Evolutionary conservation across 2,329 filamentous ascomycete genomes (phyloP), one percentile per base, ranked within the genome.

Genomic region (Claviceps sp.): DNA sequence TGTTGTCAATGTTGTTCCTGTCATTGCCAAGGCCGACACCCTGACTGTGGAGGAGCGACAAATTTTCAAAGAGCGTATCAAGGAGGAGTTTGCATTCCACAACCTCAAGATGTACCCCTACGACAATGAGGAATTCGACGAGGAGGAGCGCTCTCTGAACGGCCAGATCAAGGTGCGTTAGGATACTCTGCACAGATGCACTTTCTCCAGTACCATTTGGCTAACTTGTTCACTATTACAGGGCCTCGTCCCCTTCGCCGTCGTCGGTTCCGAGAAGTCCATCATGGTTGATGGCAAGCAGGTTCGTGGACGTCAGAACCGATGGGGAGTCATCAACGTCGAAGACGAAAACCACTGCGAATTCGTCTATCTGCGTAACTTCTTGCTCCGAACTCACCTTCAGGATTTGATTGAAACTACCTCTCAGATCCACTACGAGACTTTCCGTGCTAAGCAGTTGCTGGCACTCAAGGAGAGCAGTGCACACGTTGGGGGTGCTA

Each of bases 41-140:
- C 76, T 98, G 65, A 98, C 93, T 14, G 78, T 96, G 38, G 91
- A 98, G 72, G 93, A 98, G 80, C 85, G 93, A 62, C 82, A 83
- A 68, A 87, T 85, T 48, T 98, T 98, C 83, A 98, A 98, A 82
- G 89, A 96, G 76, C 82, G 86, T 70, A 98, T 98, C 78, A 96
- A 95, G 86, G 93, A 97, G 78, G 93, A 98, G 72, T 98, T 98
- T 70, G 77, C 87, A 54, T 98, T 98, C 85, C 93, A 98, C 82
- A 97, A 97, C 79, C 82, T 98, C 66, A 91, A 95, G 80, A 98
- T 98, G 93, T 98, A 95, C 78, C 93, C 93, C 55, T 98, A 98
- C 71, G 93, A 98, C 71, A 97, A 96, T 68, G 93, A 98, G 64
- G 93, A 98, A 78, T 85, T 97, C 62, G 93, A 98, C 66, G 87